phyloP scores from a whole-genome alignment of 2,329 filamentous ascomycete genomes.

The Cladosporium phlei region DNA sequence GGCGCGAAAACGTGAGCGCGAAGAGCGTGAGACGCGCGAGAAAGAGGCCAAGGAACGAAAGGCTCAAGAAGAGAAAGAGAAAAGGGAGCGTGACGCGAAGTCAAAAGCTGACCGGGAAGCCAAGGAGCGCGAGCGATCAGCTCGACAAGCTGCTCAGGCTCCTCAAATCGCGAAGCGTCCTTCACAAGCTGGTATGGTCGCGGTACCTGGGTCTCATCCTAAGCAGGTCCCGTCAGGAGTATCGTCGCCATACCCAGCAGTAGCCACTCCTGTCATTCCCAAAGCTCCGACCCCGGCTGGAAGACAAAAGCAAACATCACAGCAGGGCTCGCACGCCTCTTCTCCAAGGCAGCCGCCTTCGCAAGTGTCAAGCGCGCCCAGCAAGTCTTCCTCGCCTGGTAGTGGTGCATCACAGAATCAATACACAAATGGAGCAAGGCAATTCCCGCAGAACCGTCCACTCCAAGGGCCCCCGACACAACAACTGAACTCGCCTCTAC shows the following conservation, averaged over 20 bases:
- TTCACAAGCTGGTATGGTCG: conserved; percentile 54
- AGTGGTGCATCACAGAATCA: conserved; percentile 61
- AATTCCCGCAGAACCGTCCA: conserved; percentile 31
- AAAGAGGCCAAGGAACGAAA: conserved; percentile 69
- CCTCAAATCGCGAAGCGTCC: conserved; percentile 50
- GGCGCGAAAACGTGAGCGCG: conserved; percentile 71
- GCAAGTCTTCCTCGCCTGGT: conserved; percentile 55
- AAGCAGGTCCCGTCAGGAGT: conserved; percentile 51
- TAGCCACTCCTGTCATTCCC: conserved; percentile 74
- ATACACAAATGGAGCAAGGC: conserved; percentile 41
- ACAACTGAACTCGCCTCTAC: conserved; percentile 39
- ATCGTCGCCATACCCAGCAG: conserved; percentile 72
- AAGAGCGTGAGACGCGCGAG: conserved; percentile 59
- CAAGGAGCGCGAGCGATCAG: conserved; percentile 19
- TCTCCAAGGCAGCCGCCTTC: conserved; percentile 61
- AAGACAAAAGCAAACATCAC: conserved; percentile 70
- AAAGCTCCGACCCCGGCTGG: conserved; percentile 80
- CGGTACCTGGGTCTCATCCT: conserved; percentile 50
- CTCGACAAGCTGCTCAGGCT: conserved; percentile 34
- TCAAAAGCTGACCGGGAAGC: conserved; percentile 39
- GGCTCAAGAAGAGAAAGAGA: conserved; percentile 53
- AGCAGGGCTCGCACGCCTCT: conserved; percentile 67
- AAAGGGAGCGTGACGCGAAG: conserved; percentile 57
- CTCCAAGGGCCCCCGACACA: conserved; percentile 48
- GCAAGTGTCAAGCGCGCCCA: conserved; percentile 44